Conservation (phyloP, 805 yeast genomes). For the Priceomyces fermenticarens region DNA sequence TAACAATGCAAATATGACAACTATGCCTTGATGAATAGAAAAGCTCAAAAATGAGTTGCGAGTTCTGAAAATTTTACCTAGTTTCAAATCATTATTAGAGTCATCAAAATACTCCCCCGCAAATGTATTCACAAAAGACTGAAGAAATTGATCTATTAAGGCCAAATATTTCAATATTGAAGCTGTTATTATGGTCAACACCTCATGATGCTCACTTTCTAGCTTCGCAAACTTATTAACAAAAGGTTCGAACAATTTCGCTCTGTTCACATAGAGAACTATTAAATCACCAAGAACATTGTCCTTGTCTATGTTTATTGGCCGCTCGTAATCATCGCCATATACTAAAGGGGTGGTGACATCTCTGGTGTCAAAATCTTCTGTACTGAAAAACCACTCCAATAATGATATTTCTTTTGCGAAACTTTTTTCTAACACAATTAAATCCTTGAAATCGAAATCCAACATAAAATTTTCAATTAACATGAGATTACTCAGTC, state of each 20-base stretch:
- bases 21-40: slow-evolving; percentile 50
- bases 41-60: slow-evolving; percentile 48
- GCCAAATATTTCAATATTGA: slow-evolving; percentile 38
- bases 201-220: slow-evolving; percentile 23
- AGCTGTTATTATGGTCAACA: slow-evolving; percentile 35
- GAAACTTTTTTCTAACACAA: slow-evolving; percentile 39
- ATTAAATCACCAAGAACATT: slow-evolving; percentile 46
- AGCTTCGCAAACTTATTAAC: slow-evolving; percentile 28
- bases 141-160: slow-evolving; percentile 30
- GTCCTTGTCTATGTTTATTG: slow-evolving; percentile 21
- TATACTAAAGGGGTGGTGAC: slow-evolving; percentile 10
- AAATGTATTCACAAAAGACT: slow-evolving; percentile 21
- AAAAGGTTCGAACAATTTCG: slow-evolving; percentile 52
- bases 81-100: slow-evolving; percentile 9
- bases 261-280: slow-evolving; percentile 46
- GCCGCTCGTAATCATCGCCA: slow-evolving; percentile 17
- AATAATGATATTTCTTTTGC: slow-evolving; percentile 38
- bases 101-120: slow-evolving; percentile 10
- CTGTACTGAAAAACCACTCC: slow-evolving; percentile 20
- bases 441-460: slow-evolving; percentile 38
- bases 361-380: slow-evolving; percentile 4
- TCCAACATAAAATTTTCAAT: slow-evolving; percentile 51
- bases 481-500: slow-evolving; percentile 46
- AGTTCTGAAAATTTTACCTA: slow-evolving; percentile 35
- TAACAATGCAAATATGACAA: slow-evolving; percentile 47